phyloP scores from a whole-genome alignment of 2,329 filamentous ascomycete genomes.

The Colletotrichum musicola region DNA sequence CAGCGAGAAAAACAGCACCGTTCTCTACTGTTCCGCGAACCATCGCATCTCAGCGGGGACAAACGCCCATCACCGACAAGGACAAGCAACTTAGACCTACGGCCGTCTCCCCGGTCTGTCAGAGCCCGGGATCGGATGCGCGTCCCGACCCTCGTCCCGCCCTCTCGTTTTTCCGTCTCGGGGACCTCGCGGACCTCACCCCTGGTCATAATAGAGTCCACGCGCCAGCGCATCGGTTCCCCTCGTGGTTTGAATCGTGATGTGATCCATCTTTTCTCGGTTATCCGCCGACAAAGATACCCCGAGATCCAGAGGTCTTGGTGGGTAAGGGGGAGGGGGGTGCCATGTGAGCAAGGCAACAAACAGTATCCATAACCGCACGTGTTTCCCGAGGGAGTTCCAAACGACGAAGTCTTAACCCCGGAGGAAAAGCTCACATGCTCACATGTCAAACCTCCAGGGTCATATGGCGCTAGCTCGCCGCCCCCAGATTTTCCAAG shows the following conservation, averaged over 20 bases:
- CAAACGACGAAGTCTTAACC: no score
- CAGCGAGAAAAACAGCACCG: neutral
- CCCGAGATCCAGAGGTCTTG: neutral
- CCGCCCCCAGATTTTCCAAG: slow-evolving; percentile 23
- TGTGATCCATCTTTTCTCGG: neutral
- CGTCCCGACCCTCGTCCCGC: neutral
- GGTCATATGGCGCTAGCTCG: slow-evolving; percentile 24
- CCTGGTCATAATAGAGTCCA: neutral
- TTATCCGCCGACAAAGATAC: slow-evolving; percentile 14
- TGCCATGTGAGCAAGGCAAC: no score
- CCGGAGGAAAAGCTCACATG: no score
- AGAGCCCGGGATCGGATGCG: slow-evolving; percentile 7
- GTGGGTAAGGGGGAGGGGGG: no score
- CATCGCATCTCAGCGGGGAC: slow-evolving; percentile 3
- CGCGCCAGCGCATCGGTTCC: slow-evolving; percentile 4
- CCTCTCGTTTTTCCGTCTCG: no score
- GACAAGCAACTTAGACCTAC: no score
- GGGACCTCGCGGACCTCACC: no score
- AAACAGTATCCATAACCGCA: neutral
- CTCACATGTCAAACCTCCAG: slow-evolving; percentile 28
- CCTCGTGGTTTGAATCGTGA: neutral
- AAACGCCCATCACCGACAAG: neutral
- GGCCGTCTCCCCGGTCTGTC: neutral
- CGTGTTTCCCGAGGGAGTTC: neutral
- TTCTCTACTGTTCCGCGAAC: neutral